Evolutionary conservation across 768 basidiomycete species (phyloP).

Genomic region (Lactarius hatsudake): DNA sequence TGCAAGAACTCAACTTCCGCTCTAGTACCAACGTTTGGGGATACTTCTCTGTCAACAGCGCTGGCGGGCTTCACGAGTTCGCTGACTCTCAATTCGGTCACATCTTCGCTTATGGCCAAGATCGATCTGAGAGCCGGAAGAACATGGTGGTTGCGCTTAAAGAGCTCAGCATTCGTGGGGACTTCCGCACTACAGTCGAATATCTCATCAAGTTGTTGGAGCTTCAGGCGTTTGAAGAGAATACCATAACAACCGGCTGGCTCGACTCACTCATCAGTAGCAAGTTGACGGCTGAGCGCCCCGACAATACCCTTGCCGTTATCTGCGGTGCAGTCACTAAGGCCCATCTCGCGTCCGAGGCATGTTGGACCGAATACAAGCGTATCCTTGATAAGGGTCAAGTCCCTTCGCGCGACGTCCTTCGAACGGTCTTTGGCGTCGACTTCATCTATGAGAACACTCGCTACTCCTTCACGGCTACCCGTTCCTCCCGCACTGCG

Average conservation of each 20-base stretch:
- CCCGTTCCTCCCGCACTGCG: constrained; percentile 79
- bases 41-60: constrained; percentile 95
- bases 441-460: constrained; percentile 98
- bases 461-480: constrained; percentile 93
- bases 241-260: constrained; percentile 98
- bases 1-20: constrained; percentile 99
- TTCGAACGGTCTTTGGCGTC: constrained; percentile 94
- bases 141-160: constrained; percentile 99
- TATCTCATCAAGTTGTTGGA: constrained; percentile 98
- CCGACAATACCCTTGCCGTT: constrained; percentile 88
- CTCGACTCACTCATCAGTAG: constrained; percentile 95
- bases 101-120: constrained; percentile 98
- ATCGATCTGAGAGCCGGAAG: constrained; percentile 91
- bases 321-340: constrained; percentile 96
- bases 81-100: constrained; percentile 99
- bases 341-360: constrained; percentile 86
- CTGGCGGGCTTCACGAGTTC: constrained; percentile 97
- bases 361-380: constrained; percentile 90
- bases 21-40: constrained; percentile 99
- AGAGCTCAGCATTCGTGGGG: constrained; percentile 97
- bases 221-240: constrained; percentile 93
- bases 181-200: constrained; percentile 98
- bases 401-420: constrained; percentile 88
- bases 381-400: constrained; percentile 97
- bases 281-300: constrained; percentile 95